Conservation (phyloP, 768 basidiomycete genomes). For the Termitomyces sp. region DNA sequence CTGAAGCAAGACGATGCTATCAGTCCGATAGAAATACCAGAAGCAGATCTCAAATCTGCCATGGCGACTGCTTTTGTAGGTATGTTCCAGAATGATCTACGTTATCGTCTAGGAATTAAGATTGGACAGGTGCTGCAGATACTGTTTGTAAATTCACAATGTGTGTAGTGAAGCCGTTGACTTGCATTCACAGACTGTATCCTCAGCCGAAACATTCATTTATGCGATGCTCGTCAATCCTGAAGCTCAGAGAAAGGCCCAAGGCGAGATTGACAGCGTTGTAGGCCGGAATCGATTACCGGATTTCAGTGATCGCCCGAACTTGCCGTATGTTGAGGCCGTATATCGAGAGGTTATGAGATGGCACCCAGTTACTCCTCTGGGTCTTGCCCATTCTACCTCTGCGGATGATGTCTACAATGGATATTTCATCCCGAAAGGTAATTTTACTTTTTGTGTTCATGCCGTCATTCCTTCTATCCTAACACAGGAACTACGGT, state of each 20-base stretch:
- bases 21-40: background rate
- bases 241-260: too few relatives aligned
- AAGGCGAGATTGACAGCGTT: slow-evolving; percentile 13
- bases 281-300: slow-evolving; percentile 37
- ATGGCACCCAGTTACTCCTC: slow-evolving; percentile 21
- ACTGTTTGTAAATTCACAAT: slow-evolving; percentile 3
- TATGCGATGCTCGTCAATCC: too few relatives aligned
- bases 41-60: slow-evolving; percentile 13
- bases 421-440: slow-evolving; percentile 12
- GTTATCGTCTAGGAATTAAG: background rate
- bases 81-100: background rate
- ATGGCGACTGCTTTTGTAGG: slow-evolving; percentile 1
- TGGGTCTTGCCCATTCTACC: slow-evolving; percentile 3
- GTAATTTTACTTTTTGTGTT: background rate
- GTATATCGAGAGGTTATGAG: slow-evolving; percentile 37
- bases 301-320: slow-evolving; percentile 30
- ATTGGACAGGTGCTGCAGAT: slow-evolving; percentile 9
- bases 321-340: slow-evolving; percentile 37
- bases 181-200: too few relatives aligned
- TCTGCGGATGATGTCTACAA: slow-evolving; percentile 11
- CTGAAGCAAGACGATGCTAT: background rate
- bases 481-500: background rate
- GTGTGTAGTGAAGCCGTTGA: too few relatives aligned
- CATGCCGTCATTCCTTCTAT: too few relatives aligned
- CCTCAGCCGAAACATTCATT: too few relatives aligned